Percentiles rank a stretch among this genome's conserved stretches.
Evolutionary conservation across 2,329 filamentous ascomycete species (phyloP).

Genomic region (Fusarium tuaranense): DNA sequence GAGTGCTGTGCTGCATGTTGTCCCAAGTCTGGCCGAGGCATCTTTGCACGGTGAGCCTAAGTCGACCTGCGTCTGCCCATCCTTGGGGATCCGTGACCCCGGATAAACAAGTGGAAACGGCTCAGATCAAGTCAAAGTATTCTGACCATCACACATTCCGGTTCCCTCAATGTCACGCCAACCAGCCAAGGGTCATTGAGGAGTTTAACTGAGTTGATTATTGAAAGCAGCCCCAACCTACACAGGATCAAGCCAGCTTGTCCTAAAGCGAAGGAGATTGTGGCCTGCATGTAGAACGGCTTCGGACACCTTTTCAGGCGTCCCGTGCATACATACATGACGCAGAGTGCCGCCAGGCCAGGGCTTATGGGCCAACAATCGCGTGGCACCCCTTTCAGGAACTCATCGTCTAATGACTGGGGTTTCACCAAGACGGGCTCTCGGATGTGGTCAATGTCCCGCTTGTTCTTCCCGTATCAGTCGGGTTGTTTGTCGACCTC

Average conservation of each 20-base stretch:
- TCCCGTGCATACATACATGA: constrained; percentile 33
- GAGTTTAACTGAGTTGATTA: background rate
- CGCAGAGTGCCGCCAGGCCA: constrained; percentile 37
- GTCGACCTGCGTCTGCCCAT: constrained; percentile 1
- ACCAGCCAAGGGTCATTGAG: background rate
- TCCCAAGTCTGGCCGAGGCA: background rate
- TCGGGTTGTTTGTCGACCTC: background rate
- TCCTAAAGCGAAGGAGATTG: background rate
- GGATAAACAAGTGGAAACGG: constrained; percentile 4
- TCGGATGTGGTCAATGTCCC: constrained; percentile 9
- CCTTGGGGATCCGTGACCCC: background rate
- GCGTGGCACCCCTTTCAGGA: constrained; percentile 21
- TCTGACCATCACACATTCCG: background rate
- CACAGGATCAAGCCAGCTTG: background rate
- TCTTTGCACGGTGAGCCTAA: background rate
- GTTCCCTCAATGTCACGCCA: background rate
- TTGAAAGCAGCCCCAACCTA: background rate
- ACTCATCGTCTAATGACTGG: background rate
- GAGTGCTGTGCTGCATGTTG: background rate
- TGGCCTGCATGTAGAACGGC: constrained; percentile 31
- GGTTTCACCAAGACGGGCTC: background rate
- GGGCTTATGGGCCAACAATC: constrained; percentile 22
- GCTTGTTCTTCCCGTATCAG: background rate
- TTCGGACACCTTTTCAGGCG: constrained; percentile 18
- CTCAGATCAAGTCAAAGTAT: background rate